phyloP scores from a whole-genome alignment of 2,329 filamentous ascomycete species.

The Aureobasidium sp. region DNA sequence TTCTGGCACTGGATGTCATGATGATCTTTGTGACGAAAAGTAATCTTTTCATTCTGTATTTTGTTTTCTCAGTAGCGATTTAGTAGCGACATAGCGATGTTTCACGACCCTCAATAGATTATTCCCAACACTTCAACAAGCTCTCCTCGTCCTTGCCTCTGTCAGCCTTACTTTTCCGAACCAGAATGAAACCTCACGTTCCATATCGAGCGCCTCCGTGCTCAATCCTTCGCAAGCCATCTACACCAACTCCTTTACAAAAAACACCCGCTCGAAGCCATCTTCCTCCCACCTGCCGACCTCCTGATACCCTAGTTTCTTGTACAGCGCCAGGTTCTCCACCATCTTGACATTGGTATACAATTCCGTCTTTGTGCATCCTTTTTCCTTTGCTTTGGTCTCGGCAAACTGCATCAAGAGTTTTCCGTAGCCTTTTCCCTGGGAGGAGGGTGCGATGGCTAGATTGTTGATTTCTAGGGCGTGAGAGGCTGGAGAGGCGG shows the following conservation, averaged over 20 bases:
- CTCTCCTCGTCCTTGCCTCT: background rate
- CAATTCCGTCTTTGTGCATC: background rate
- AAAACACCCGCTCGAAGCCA: slow-evolving; percentile 2
- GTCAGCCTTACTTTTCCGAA: background rate
- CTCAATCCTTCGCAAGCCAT: background rate
- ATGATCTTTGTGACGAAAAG: background rate
- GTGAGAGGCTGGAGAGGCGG: accelerated
- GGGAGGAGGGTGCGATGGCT: background rate
- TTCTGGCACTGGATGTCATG: slow-evolving; percentile 4
- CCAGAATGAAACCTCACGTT: background rate
- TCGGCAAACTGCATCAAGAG: background rate
- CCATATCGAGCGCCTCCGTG: background rate
- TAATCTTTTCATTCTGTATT: background rate
- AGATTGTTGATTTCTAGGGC: background rate
- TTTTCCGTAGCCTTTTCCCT: slow-evolving; percentile 3
- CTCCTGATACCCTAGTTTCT: background rate
- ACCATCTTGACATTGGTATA: slow-evolving; percentile 13
- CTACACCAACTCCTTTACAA: background rate
- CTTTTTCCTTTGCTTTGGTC: background rate
- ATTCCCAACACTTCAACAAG: background rate
- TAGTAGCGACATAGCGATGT: background rate
- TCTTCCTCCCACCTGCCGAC: background rate
- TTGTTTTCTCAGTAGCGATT: background rate
- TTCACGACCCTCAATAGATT: background rate
- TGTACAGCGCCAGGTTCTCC: background rate